phyloP scores from a whole-genome alignment of 352 stramenopile genomes.

The Hyaloperonospora brassicae region DNA sequence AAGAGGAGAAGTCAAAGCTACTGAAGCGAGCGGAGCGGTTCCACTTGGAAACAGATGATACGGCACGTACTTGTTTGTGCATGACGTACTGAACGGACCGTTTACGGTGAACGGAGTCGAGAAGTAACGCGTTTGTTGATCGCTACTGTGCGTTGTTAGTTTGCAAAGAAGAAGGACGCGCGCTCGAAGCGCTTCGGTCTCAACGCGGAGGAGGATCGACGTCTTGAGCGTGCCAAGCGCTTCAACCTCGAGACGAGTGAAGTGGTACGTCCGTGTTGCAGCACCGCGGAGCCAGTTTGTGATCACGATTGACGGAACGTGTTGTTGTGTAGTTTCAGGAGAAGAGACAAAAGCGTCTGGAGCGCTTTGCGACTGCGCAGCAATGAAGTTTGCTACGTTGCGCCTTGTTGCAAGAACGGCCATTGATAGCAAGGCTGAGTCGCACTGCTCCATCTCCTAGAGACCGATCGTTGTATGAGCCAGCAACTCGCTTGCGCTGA shows the following conservation, averaged over 20 bases:
- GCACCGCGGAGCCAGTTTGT: slow-evolving; percentile 6
- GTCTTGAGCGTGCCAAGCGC: slow-evolving; percentile 74
- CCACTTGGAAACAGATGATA: slow-evolving; percentile 67
- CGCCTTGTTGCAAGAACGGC: not conserved
- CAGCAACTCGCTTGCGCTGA: slow-evolving; percentile 4
- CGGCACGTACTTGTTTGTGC: slow-evolving; percentile 26
- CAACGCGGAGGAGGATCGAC: slow-evolving; percentile 72
- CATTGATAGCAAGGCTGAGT: slow-evolving; percentile 10
- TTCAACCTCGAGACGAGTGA: slow-evolving; percentile 78
- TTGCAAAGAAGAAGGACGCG: slow-evolving; percentile 77
- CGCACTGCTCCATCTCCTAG: slow-evolving; percentile 5
- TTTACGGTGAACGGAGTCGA: slow-evolving; percentile 5
- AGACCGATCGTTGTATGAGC: slow-evolving; percentile 2
- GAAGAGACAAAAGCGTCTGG: slow-evolving; percentile 65
- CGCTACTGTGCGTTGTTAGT: slow-evolving; percentile 21
- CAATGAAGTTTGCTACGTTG: slow-evolving; percentile 16
- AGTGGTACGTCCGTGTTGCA: slow-evolving; percentile 38
- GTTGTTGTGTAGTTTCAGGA: slow-evolving; percentile 44
- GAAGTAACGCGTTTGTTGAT: slow-evolving; percentile 6
- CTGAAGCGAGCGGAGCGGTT: slow-evolving; percentile 71
- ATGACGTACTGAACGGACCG: not conserved
- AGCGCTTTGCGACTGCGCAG: slow-evolving; percentile 43
- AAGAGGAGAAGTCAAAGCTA: slow-evolving; percentile 60
- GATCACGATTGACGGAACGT: slow-evolving; percentile 5
- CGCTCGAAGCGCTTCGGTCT: slow-evolving; percentile 76